A percentile compares a stretch with the other conserved stretches of the same genome.
Conservation (phyloP, 2,329 filamentous ascomycete species). For the Clarireedia hainanense region DNA sequence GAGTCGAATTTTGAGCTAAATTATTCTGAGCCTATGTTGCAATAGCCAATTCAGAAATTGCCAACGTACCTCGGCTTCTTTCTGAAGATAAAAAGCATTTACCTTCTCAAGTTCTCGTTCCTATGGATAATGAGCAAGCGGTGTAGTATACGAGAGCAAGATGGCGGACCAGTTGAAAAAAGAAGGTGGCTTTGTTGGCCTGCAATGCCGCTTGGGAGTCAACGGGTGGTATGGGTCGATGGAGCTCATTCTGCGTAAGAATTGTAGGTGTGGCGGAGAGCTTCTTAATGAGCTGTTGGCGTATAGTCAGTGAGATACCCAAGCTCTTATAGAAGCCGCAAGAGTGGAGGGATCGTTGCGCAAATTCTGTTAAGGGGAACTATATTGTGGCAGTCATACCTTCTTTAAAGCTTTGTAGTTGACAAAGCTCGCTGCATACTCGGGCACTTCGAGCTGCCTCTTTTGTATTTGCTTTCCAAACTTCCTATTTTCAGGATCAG, state of each 20-base stretch:
- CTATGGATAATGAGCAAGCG: conserved; percentile 45
- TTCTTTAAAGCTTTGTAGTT: conserved; percentile 99
- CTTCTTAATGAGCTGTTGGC: conserved; percentile 86
- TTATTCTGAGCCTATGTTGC: conserved; percentile 6
- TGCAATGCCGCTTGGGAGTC: conserved; percentile 87
- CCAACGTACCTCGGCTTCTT: conserved; percentile 80
- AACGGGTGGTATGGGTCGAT: conserved; percentile 38
- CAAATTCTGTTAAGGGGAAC: too few relatives aligned
- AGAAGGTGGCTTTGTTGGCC: conserved; percentile 97
- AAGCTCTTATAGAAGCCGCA: conserved; percentile 8
- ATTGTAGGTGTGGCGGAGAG: conserved; percentile 86
- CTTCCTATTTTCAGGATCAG: conserved; percentile 58
- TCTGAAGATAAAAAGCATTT: conserved; percentile 95
- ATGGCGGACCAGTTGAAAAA: conserved; percentile 79
- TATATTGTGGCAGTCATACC: conserved; percentile 42
- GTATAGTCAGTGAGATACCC: conserved; percentile 20
- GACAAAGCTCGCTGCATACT: conserved; percentile 98
- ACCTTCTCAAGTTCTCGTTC: conserved; percentile 98
- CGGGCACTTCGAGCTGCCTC: conserved; percentile 95
- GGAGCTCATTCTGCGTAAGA: conserved; percentile 61
- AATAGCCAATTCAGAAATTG: background rate
- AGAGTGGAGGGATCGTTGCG: background rate
- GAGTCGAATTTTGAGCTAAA: conserved; percentile 82
- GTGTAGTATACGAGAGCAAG: conserved; percentile 13
- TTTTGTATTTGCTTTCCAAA: conserved; percentile 99